Evolutionary conservation across 768 basidiomycete genomes (phyloP).

Genomic region (Gloeopeniophorella convolvens): DNA sequence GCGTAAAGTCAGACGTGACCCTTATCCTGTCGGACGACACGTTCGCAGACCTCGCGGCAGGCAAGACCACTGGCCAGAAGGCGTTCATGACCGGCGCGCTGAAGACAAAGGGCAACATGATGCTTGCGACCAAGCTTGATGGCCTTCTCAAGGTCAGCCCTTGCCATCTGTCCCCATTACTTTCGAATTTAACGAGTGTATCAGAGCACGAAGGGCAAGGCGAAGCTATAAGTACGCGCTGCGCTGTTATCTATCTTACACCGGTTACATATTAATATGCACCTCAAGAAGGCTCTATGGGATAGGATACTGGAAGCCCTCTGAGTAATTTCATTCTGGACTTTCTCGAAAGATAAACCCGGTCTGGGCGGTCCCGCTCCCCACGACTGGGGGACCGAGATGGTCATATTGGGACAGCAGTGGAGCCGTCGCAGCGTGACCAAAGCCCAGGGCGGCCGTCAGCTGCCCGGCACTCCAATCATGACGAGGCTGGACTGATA

Average conservation of each 20-base stretch:
- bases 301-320: too few relatives aligned
- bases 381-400: too few relatives aligned
- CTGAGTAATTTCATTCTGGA: too few relatives aligned
- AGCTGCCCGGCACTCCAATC: too few relatives aligned
- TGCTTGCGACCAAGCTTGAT: conserved; percentile 90
- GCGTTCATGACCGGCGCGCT: conserved; percentile 95
- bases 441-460: too few relatives aligned
- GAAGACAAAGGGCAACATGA: conserved; percentile 88
- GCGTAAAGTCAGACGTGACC: conserved; percentile 77
- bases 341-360: too few relatives aligned
- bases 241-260: background rate
- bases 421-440: too few relatives aligned
- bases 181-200: background rate
- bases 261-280: background rate
- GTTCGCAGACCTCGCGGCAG: conserved; percentile 61
- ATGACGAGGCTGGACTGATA: too few relatives aligned
- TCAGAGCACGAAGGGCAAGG: conserved; percentile 15
- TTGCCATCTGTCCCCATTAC: background rate
- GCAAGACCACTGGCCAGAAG: conserved; percentile 88
- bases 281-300: too few relatives aligned
- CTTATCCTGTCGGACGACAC: conserved; percentile 74
- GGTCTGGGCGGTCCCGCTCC: too few relatives aligned
- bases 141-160: conserved; percentile 63
- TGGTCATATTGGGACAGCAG: too few relatives aligned
- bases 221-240: conserved; percentile 14